A percentile compares a stretch with the other conserved stretches of the same genome.
These are phyloP conservation scores for Carallia pectinifolia DNA, from an alignment of 345 rosid genomes.

Conservation along the genomic window DNA sequence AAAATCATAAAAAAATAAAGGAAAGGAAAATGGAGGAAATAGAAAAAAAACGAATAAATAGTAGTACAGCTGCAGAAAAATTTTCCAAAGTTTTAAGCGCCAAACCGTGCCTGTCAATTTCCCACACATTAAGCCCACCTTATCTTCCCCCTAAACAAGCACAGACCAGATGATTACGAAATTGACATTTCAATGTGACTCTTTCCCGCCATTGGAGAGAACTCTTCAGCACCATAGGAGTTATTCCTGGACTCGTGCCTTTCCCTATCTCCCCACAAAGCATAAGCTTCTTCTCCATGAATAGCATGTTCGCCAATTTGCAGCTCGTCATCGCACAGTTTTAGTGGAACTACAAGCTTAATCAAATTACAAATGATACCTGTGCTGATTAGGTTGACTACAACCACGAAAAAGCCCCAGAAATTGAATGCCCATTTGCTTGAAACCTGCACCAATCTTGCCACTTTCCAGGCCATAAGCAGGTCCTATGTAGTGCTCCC, in stretches of 20 bases:
- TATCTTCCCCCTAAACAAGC: not conserved
- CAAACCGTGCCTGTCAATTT: not conserved
- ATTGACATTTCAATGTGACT: constrained; percentile 42
- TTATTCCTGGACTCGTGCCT: constrained; percentile 51
- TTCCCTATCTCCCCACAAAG: constrained; percentile 75
- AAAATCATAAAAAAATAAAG: no score
- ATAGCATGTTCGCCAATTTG: constrained; percentile 58
- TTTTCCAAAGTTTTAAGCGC: no score
- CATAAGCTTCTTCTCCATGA: constrained; percentile 69
- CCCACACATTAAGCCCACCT: not conserved
- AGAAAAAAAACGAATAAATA: no score
- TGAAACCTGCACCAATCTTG: constrained; percentile 36
- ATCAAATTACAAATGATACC: constrained; percentile 48
- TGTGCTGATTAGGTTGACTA: constrained; percentile 34
- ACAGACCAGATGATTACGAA: constrained; percentile 16
- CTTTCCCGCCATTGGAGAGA: constrained; percentile 30
- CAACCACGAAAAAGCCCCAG: constrained; percentile 48
- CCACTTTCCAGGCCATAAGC: constrained; percentile 41
- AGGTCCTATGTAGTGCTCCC: constrained; percentile 55
- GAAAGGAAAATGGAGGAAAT: no score
- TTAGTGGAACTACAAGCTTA: constrained; percentile 41
- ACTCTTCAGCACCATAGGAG: constrained; percentile 37
- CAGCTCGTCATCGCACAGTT: constrained; percentile 54
- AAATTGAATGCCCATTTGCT: constrained; percentile 56
- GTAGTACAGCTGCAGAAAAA: no score